Evolutionary conservation across 2,329 filamentous ascomycete species (phyloP).

Genomic region (Talaromyces sp.): DNA sequence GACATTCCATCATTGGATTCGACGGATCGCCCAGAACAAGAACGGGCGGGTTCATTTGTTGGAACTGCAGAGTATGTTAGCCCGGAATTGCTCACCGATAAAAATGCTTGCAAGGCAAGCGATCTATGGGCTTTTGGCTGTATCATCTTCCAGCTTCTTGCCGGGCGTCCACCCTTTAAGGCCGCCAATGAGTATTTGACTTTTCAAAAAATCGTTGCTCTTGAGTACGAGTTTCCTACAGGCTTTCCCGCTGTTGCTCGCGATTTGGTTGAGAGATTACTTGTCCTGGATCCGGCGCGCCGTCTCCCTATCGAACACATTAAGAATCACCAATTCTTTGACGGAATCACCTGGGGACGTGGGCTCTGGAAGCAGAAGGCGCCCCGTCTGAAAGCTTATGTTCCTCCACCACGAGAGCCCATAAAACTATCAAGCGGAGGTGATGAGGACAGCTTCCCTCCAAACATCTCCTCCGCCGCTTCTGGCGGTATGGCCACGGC

Average conservation of each 20-base stretch:
- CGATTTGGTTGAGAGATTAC: conserved; percentile 81
- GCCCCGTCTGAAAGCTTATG: conserved; percentile 77
- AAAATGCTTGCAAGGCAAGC: conserved; percentile 95
- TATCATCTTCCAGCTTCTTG: conserved; percentile 91
- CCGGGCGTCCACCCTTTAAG: conserved; percentile 96
- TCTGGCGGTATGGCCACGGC: conserved; percentile 34
- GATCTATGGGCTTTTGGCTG: conserved; percentile 98
- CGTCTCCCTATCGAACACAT: conserved; percentile 91
- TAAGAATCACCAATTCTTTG: conserved; percentile 93
- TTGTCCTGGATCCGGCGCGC: conserved; percentile 80
- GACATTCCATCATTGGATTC: conserved; percentile 45
- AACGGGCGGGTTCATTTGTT: conserved; percentile 87
- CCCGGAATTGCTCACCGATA: conserved; percentile 91
- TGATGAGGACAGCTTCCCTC: conserved; percentile 37
- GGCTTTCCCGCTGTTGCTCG: conserved; percentile 82
- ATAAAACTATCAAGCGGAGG: conserved; percentile 64
- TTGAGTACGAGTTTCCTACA: conserved; percentile 88
- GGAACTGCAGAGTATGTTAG: conserved; percentile 98
- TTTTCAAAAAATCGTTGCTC: conserved; percentile 92
- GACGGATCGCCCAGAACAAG: conserved; percentile 57
- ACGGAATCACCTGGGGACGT: conserved; percentile 77
- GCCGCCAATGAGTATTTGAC: conserved; percentile 92
- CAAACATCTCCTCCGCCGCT: conserved; percentile 37
- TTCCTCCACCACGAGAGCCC: conserved; percentile 69
- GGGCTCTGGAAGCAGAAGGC: conserved; percentile 84